Base-by-base conservation (phyloP, 805 yeast genomes). In the Ogataea trehalophila region DNA sequence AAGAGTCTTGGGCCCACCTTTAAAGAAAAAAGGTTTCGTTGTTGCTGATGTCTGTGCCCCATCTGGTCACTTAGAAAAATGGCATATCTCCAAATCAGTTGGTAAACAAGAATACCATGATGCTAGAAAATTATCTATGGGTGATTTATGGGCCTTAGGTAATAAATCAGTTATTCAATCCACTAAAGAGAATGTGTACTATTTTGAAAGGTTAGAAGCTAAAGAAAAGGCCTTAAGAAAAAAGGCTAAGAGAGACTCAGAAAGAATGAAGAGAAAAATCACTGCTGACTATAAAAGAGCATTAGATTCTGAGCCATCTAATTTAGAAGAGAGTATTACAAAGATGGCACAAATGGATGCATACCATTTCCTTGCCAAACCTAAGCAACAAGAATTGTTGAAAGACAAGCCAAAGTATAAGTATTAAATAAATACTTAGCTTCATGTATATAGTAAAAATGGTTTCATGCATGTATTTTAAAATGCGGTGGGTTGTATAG, bases 61-160 rank as follows among this genome's bases (percentile, higher is more conserved):
- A 0, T 75, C 83, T 14, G 97, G 97, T 1, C 75, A 77, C 41
- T 66, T 92, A 39, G 97, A 92, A 66, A 81, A 83, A 49, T 90
- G 97, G 96, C 83, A 83, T 15, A 77, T 94, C 2, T 85, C 97
- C 0, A 86, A 83, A 62, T 81, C 95, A 17, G 73, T 78, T 46
- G 86, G 88, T 6, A 80, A 80, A 51, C 85, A 80, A 51, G 80
- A 73, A 2, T 94, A 88, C 56, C 95, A 87, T 60, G 98, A 94
- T 69, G 96, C 96, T 0, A 75, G 97, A 46, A 92, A 94, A 63
- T 79, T 88, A 0, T 66, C 66, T n/a, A 77, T 79, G 60, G 96
- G 97, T 20, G 99, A 94, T 62, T 67, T 83, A 44, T 94, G 98
- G 99, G 83, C 86, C 0, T 65, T 82, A 37, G 86, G 76, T 34